Evolutionary conservation across 2,329 filamentous ascomycete species (phyloP).

Genomic region (Macrophomina pseudophaseolina): DNA sequence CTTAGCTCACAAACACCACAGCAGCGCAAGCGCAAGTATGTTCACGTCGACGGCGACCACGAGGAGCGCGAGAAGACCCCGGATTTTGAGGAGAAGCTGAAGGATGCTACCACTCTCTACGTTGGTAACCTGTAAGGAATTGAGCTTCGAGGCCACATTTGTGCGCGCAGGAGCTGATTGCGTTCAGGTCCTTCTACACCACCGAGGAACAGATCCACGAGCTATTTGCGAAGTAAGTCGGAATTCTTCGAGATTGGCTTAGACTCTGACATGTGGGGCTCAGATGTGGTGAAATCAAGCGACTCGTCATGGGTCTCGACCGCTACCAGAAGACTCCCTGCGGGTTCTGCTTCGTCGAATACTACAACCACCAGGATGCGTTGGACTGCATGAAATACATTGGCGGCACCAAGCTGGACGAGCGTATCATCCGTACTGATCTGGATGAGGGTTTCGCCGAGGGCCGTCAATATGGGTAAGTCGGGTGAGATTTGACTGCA

Average conservation of each 20-base stretch:
- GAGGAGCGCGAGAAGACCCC: conserved; percentile 57
- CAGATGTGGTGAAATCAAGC: conserved; percentile 92
- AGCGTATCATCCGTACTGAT: conserved; percentile 94
- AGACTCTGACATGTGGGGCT: conserved; percentile 25
- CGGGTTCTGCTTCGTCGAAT: conserved; percentile 99
- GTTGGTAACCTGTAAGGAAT: conserved; percentile 85
- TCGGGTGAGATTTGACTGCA: conserved; percentile 13
- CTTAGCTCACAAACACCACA: conserved; percentile 40
- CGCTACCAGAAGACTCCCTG: conserved; percentile 97
- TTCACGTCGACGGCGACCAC: conserved; percentile 65
- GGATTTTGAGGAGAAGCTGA: conserved; percentile 77
- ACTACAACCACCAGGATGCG: conserved; percentile 96
- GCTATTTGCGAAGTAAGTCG: conserved; percentile 78
- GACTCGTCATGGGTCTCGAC: conserved; percentile 95
- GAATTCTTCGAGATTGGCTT: background rate
- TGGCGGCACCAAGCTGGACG: conserved; percentile 95
- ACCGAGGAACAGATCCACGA: conserved; percentile 99
- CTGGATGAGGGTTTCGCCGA: conserved; percentile 95
- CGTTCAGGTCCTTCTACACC: conserved; percentile 87
- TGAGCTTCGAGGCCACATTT: background rate
- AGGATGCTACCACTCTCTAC: conserved; percentile 90
- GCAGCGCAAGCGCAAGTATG: conserved; percentile 73
- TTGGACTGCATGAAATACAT: conserved; percentile 99
- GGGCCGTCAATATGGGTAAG: conserved; percentile 86
- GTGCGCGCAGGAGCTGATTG: background rate